Conservation (phyloP, 177 flowering plant species). For the Vitis hybrid region DNA sequence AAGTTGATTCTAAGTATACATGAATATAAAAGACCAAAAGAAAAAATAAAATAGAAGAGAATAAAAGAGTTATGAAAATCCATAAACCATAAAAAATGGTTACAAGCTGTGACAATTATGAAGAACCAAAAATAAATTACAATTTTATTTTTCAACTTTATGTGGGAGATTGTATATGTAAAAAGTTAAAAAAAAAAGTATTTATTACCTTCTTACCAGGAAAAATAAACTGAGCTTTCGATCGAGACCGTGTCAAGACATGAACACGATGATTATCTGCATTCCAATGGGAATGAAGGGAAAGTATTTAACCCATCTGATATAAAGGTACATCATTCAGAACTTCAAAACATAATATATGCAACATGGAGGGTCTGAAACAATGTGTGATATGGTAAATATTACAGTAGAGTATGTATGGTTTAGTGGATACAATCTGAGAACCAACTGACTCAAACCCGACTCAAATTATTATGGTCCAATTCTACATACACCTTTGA, state of each 20-base stretch:
- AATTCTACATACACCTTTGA: not conserved
- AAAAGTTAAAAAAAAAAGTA: conserved; percentile 11
- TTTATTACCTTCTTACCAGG: conserved; percentile 99
- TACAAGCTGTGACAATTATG: not conserved
- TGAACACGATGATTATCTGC: conserved; percentile 76
- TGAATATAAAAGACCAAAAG: too few relatives aligned
- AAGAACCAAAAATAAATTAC: not conserved
- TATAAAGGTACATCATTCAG: not conserved
- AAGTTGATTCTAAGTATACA: too few relatives aligned
- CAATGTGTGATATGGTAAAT: not conserved
- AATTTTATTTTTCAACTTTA: not conserved
- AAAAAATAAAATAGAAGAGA: too few relatives aligned
- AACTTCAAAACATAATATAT: not conserved
- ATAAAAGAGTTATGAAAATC: too few relatives aligned
- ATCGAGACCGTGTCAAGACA: conserved; percentile 82
- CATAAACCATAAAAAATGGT: too few relatives aligned
- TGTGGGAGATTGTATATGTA: not conserved
- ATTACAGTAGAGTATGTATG: not conserved
- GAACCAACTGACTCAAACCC: not conserved
- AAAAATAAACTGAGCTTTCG: conserved; percentile 79
- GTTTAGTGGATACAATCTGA: not conserved
- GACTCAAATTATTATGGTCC: not conserved
- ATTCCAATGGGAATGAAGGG: conserved; percentile 8
- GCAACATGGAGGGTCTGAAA: not conserved
- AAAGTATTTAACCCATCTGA: not conserved